A percentile compares a stretch with the other conserved stretches of the same genome.
Evolutionary conservation across 306 rosid species (phyloP).

Genomic region (Astragalus glycyphyllos): DNA sequence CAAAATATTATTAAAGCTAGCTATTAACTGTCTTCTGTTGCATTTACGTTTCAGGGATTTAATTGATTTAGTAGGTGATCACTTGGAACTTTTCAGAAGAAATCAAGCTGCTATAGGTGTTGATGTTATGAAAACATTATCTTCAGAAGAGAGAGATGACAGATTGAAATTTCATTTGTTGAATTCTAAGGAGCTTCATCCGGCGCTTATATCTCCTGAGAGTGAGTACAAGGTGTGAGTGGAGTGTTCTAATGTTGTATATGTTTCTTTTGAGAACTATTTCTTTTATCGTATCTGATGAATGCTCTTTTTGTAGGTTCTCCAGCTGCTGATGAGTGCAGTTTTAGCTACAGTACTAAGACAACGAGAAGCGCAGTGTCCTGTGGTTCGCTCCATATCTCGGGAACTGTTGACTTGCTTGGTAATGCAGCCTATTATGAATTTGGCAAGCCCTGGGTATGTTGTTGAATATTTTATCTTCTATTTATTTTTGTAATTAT

Average conservation of each 20-base stretch:
- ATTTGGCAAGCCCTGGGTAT: slow-evolving; percentile 95
- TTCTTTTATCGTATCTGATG: slow-evolving; percentile 50
- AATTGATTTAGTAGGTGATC: slow-evolving; percentile 82
- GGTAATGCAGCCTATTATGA: slow-evolving; percentile 89
- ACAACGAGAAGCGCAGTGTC: slow-evolving; percentile 85
- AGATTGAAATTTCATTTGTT: slow-evolving; percentile 85
- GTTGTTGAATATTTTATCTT: slow-evolving; percentile 48
- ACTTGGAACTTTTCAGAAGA: slow-evolving; percentile 93
- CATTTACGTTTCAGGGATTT: slow-evolving; percentile 74
- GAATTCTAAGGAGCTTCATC: slow-evolving; percentile 96
- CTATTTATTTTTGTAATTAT: slow-evolving; percentile 10
- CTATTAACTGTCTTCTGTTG: slow-evolving; percentile 34
- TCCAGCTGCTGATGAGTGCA: slow-evolving; percentile 90
- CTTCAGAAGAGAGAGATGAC: slow-evolving; percentile 96
- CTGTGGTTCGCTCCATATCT: slow-evolving; percentile 82
- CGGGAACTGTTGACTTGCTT: slow-evolving; percentile 89
- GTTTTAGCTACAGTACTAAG: slow-evolving; percentile 78
- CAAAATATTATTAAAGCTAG: slow-evolving; percentile 27
- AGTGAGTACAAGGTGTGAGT: slow-evolving; percentile 99
- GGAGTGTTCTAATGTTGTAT: slow-evolving; percentile 60
- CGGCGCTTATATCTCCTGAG: slow-evolving; percentile 92
- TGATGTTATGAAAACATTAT: slow-evolving; percentile 86
- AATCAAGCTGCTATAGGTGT: slow-evolving; percentile 90
- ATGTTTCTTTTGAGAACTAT: slow-evolving; percentile 37
- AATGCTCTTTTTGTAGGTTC: slow-evolving; percentile 59